These are phyloP conservation scores for Ampelocalamus luodianensis DNA, from an alignment of 176 grass and related monocot species.

Conservation along the genomic window DNA sequence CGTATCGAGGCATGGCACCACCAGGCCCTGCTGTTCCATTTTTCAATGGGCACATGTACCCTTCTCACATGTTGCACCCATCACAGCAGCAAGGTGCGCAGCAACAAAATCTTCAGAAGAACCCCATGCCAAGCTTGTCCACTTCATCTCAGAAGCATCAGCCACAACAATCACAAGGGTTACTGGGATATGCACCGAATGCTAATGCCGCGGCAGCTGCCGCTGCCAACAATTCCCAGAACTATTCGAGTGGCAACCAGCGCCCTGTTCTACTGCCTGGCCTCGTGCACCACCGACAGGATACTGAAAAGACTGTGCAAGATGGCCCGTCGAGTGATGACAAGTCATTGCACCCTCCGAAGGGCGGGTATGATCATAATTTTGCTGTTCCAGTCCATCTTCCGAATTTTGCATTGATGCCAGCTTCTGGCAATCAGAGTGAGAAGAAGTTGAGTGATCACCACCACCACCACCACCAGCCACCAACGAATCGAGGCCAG, in stretches of 20 bases:
- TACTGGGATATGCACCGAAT: conserved; percentile 54
- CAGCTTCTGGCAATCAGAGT: conserved; percentile 52
- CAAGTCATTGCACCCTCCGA: conserved; percentile 66
- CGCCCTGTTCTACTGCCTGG: conserved; percentile 53
- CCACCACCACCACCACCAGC: conserved; percentile 60
- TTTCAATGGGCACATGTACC: conserved; percentile 78
- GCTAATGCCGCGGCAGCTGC: conserved; percentile 6
- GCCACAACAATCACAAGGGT: conserved; percentile 61
- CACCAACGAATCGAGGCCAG: conserved; percentile 54
- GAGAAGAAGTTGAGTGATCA: conserved; percentile 69
- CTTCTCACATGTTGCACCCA: conserved; percentile 85
- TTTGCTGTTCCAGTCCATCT: conserved; percentile 68
- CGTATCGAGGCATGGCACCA: conserved; percentile 69
- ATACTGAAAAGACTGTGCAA: conserved; percentile 51
- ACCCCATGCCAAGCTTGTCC: conserved; percentile 52
- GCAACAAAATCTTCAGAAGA: conserved; percentile 74
- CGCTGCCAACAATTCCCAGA: conserved; percentile 50
- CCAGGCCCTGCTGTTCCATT: conserved; percentile 78
- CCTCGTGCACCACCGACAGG: conserved; percentile 56
- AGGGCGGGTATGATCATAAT: conserved; percentile 57
- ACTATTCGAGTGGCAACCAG: conserved; percentile 51
- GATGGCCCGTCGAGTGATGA: conserved; percentile 56
- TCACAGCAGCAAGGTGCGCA: conserved; percentile 65
- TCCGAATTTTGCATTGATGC: conserved; percentile 72
- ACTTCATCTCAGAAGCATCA: conserved; percentile 80